Percentiles rank a stretch among this genome's conserved stretches.
Evolutionary conservation across 1,139 yeast species (phyloP).

Genomic region (Lodderomyces pseudojiufengensis): DNA sequence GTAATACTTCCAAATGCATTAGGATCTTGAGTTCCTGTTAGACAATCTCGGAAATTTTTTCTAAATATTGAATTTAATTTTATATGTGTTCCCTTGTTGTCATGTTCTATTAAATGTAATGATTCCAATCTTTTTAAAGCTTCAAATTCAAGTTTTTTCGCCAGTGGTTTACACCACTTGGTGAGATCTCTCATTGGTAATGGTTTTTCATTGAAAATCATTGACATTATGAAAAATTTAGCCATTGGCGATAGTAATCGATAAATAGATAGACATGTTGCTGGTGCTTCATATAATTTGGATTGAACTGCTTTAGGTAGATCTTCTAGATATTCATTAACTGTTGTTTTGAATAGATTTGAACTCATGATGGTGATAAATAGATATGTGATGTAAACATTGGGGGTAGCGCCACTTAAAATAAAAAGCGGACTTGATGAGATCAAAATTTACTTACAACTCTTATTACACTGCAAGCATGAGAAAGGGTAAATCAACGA

Average conservation of each 20-base stretch:
- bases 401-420: slow-evolving; percentile 2
- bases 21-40: slow-evolving; percentile 68
- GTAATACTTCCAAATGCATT: slow-evolving; percentile 45
- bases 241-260: slow-evolving; percentile 86
- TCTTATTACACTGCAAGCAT: too few relatives aligned
- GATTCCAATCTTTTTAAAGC: slow-evolving; percentile 75
- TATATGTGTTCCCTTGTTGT: slow-evolving; percentile 49
- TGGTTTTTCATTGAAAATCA: slow-evolving; percentile 79
- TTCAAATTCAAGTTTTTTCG: slow-evolving; percentile 59
- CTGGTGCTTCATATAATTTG: slow-evolving; percentile 74
- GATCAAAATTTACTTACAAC: slow-evolving; percentile 6
- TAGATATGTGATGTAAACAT: not conserved
- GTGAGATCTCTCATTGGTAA: slow-evolving; percentile 66
- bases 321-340: slow-evolving; percentile 85
- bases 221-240: slow-evolving; percentile 81
- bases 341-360: slow-evolving; percentile 64
- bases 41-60: slow-evolving; percentile 71
- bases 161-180: slow-evolving; percentile 66
- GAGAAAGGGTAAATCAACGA: slow-evolving; percentile 7
- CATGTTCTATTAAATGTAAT: slow-evolving; percentile 71
- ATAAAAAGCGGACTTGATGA: slow-evolving; percentile 6
- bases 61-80: slow-evolving; percentile 73
- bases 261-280: slow-evolving; percentile 89
- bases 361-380: slow-evolving; percentile 24
- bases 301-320: slow-evolving; percentile 81